phyloP scores from a whole-genome alignment of 306 rosid species.

The Prunus mira region DNA sequence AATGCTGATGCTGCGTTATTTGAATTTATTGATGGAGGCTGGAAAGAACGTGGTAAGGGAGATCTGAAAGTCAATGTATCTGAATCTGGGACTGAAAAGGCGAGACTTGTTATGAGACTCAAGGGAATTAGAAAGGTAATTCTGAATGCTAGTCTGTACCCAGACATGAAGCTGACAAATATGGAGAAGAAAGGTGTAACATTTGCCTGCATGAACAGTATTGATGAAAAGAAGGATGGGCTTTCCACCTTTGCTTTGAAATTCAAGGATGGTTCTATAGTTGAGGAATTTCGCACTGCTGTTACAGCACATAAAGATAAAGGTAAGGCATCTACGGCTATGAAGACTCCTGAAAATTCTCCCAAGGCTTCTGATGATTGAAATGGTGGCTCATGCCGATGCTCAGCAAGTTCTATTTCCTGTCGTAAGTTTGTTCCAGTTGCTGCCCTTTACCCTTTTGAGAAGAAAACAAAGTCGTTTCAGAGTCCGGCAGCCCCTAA shows the following conservation, averaged over 20 bases:
- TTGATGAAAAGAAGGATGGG: constrained; percentile 61
- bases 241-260: constrained; percentile 88
- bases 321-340: constrained; percentile 40
- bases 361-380: constrained; percentile 57
- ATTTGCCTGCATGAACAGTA: constrained; percentile 89
- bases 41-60: constrained; percentile 99
- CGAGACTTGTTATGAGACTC: constrained; percentile 79
- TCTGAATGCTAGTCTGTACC: constrained; percentile 80
- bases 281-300: constrained; percentile 68
- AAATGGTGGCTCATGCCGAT: constrained; percentile 13
- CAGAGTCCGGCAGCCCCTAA: constrained; percentile 27
- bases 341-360: constrained; percentile 80
- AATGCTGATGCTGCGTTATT: constrained; percentile 72
- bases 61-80: constrained; percentile 76
- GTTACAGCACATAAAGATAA: constrained; percentile 63
- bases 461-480: constrained; percentile 23
- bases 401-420: constrained; percentile 17
- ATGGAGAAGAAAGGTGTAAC: constrained; percentile 95
- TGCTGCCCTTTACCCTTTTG: constrained; percentile 6
- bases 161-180: constrained; percentile 78
- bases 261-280: constrained; percentile 72
- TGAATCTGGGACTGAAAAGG: constrained; percentile 47
- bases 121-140: constrained; percentile 80
- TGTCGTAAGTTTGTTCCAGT: constrained; percentile 13
- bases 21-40: constrained; percentile 68